These are phyloP conservation scores for Neolentinus lepideus DNA, from an alignment of 1,284 basidiomycete genomes.

Conservation along the genomic window DNA sequence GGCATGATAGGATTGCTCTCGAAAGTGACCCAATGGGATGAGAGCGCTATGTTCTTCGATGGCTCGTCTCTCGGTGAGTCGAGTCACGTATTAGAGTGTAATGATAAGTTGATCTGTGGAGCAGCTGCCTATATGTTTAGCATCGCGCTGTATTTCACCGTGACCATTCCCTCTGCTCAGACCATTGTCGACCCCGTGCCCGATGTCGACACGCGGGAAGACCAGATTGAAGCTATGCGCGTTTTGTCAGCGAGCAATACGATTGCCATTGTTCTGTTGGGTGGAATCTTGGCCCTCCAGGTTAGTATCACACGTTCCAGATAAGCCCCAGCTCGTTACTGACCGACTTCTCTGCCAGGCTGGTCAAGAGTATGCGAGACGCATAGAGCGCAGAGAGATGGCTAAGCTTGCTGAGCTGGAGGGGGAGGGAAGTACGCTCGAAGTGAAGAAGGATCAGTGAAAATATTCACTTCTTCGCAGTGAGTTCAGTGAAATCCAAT, in stretches of 20 bases:
- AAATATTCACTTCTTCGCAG: neutral
- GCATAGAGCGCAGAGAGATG: conserved; percentile 56
- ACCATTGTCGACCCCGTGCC: conserved; percentile 57
- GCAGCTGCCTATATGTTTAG: conserved; percentile 70
- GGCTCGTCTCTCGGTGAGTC: conserved; percentile 71
- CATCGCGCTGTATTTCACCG: conserved; percentile 73
- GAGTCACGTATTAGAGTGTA: neutral
- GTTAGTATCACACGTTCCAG: conserved; percentile 13
- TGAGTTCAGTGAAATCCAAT: neutral
- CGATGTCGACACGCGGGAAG: conserved; percentile 49
- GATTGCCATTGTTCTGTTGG: conserved; percentile 65
- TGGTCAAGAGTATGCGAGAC: conserved; percentile 80
- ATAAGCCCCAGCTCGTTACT: conserved; percentile 7
- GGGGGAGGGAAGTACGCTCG: neutral
- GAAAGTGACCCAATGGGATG: conserved; percentile 82
- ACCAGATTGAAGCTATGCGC: conserved; percentile 71
- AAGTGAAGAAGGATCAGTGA: conserved; percentile 1
- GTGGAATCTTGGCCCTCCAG: conserved; percentile 63
- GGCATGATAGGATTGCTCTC: conserved; percentile 66
- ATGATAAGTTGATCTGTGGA: neutral
- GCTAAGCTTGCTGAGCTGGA: conserved; percentile 34
- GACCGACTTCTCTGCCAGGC: conserved; percentile 40
- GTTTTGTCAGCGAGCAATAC: conserved; percentile 81
- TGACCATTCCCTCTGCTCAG: conserved; percentile 70
- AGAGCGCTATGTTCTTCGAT: conserved; percentile 90